Conservation (phyloP, 768 basidiomycete genomes). For the Tylopilus vinaceipallidus region DNA sequence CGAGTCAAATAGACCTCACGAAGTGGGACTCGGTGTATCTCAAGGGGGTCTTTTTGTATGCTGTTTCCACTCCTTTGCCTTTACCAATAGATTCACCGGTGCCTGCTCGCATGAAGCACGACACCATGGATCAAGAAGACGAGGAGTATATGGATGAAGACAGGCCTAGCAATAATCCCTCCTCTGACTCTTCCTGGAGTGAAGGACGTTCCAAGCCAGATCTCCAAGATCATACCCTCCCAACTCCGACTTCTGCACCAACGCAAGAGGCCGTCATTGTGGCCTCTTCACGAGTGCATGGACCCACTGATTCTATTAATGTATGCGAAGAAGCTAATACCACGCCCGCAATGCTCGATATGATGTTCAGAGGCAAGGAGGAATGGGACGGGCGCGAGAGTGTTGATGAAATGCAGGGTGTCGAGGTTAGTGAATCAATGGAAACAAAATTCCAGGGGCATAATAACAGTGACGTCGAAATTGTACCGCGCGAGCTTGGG, state of each 20-base stretch:
- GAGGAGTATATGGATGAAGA: background rate
- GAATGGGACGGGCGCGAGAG: conserved; percentile 65
- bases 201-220: background rate
- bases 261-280: background rate
- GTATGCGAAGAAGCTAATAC: conserved; percentile 15
- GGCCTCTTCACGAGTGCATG: background rate
- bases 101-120: background rate
- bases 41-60: conserved; percentile 65
- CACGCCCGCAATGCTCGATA: conserved; percentile 39
- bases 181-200: background rate
- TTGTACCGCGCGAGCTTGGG: conserved; percentile 9
- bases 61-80: conserved; percentile 12
- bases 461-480: conserved; percentile 27
- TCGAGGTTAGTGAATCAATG: conserved; percentile 22
- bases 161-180: background rate
- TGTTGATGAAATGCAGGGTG: conserved; percentile 50
- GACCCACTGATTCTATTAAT: background rate
- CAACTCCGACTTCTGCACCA: background rate
- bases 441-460: conserved; percentile 3
- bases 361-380: conserved; percentile 53
- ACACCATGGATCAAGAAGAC: background rate
- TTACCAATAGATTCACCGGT: background rate
- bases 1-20: conserved; percentile 61
- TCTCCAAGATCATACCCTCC: background rate
- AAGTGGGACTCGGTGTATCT: conserved; percentile 69